Percentiles rank a stretch among this genome's conserved stretches.
Evolutionary conservation across 805 yeast genomes (phyloP).

Genomic region (Myxozyma neotropica): DNA sequence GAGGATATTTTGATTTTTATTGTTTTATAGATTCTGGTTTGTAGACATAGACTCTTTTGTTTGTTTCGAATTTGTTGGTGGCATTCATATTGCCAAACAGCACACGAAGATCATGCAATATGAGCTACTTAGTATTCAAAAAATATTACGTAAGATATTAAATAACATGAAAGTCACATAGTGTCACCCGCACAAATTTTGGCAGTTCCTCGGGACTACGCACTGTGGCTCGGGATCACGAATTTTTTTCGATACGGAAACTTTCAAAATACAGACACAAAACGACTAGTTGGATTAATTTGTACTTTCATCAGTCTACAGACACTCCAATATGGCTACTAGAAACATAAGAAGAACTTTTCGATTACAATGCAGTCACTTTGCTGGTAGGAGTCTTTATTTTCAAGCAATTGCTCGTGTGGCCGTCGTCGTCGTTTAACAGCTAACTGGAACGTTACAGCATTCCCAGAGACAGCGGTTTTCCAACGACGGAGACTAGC

Average conservation of each 20-base stretch:
- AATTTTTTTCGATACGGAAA: not conserved
- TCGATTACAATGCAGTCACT: not conserved
- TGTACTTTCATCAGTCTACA: not conserved
- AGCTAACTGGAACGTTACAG: not conserved
- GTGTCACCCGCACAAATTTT: not conserved
- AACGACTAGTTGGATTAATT: not conserved
- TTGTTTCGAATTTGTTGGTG: no score
- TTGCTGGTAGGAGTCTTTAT: not conserved
- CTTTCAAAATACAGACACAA: not conserved
- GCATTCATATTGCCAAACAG: no score
- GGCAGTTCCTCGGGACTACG: not conserved
- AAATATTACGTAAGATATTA: no score
- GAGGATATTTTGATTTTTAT: no score
- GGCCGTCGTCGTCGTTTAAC: not conserved
- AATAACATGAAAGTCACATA: not conserved
- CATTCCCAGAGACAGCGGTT: not conserved
- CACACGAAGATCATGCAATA: no score
- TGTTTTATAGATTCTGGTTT: no score
- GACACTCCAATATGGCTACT: not conserved
- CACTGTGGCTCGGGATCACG: slow-evolving; percentile 3
- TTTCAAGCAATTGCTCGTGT: not conserved
- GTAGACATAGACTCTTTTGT: no score
- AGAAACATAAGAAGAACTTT: slow-evolving; percentile 1
- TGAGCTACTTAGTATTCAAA: no score
- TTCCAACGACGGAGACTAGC: not conserved